Evolutionary conservation across 208 protist species (phyloP).

Genomic region (Leishmania braziliensis): DNA sequence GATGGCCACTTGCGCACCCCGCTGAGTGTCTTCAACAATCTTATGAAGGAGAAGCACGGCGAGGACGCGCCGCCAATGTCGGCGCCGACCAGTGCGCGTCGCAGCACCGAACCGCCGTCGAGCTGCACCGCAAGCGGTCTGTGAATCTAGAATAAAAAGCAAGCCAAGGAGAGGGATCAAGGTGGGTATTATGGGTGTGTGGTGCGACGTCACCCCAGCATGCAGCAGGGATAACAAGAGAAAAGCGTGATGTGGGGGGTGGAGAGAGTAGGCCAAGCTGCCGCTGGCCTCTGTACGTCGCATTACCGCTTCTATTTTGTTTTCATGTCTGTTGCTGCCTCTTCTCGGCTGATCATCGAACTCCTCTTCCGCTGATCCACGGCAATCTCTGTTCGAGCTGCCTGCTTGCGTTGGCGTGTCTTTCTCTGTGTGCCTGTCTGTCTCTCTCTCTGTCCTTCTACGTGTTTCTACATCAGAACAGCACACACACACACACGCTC

Average conservation of each 20-base stretch:
- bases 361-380: neutral
- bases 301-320: neutral
- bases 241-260: neutral
- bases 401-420: neutral
- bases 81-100: constrained; percentile 28
- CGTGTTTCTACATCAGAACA: neutral
- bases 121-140: constrained; percentile 42
- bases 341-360: neutral
- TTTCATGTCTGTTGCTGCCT: neutral
- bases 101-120: constrained; percentile 18
- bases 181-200: neutral
- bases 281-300: neutral
- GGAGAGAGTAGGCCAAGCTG: neutral
- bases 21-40: constrained; percentile 74
- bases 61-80: constrained; percentile 38
- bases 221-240: neutral
- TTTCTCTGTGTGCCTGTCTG: neutral
- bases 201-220: neutral
- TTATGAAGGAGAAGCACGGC: constrained; percentile 63
- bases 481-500: neutral
- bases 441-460: neutral
- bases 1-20: constrained; percentile 73
- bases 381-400: neutral
- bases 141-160: constrained; percentile 33
- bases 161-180: neutral